Percentiles rank a stretch among this genome's conserved stretches.
Conservation (phyloP, 139 green algal genomes). For the Pleodorina starrii region DNA sequence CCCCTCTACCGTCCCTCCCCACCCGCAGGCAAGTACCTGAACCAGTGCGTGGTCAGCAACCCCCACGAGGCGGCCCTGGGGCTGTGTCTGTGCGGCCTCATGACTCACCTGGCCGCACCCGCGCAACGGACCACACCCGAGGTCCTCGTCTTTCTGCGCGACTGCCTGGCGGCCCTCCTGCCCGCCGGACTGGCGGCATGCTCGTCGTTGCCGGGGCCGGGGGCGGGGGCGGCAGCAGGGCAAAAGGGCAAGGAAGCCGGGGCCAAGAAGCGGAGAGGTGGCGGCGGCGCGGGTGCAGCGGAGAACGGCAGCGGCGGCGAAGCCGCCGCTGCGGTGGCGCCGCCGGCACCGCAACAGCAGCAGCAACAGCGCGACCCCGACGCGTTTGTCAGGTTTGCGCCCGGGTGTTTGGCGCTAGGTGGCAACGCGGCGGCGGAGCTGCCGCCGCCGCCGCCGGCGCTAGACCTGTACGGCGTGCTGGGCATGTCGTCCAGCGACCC, state of each 20-base stretch:
- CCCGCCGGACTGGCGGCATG: neutral
- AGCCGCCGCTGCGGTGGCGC: neutral
- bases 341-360: neutral
- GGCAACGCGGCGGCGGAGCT: neutral
- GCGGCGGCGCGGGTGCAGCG: neutral
- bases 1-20: too few species aligned
- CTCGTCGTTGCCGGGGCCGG: neutral
- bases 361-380: conserved; percentile 13
- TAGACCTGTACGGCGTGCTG: conserved; percentile 57
- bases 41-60: conserved; percentile 52
- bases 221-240: neutral
- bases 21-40: conserved; percentile 47
- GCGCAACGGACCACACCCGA: conserved; percentile 76
- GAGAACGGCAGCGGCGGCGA: neutral
- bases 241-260: conserved; percentile 1
- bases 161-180: conserved; percentile 58
- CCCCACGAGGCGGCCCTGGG: conserved; percentile 51
- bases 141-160: conserved; percentile 70
- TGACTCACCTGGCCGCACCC: conserved; percentile 63
- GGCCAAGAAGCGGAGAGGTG: too few species aligned
- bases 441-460: conserved; percentile 29
- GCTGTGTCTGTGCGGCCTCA: conserved; percentile 68
- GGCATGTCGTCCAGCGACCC: neutral
- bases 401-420: conserved; percentile 7
- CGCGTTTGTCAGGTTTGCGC: conserved; percentile 26